Evolutionary conservation across 768 basidiomycete species (phyloP).

Genomic region (Boletellus ananiceps): DNA sequence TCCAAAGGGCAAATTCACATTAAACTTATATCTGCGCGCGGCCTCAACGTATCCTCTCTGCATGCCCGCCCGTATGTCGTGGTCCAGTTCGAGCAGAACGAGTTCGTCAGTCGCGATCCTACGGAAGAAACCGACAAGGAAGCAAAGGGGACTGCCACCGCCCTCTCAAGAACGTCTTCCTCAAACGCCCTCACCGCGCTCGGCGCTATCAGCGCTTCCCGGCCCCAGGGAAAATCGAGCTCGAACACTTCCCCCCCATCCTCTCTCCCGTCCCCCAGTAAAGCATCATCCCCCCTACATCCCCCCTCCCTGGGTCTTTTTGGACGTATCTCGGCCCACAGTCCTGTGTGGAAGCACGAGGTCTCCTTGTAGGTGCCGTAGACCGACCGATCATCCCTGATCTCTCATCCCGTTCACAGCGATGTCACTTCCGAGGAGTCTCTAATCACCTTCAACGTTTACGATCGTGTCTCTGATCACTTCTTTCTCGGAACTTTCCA

Average conservation of each 20-base stretch:
- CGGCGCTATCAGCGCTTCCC: conserved; percentile 54
- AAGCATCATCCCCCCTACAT: conserved; percentile 29
- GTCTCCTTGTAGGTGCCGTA: conserved; percentile 82
- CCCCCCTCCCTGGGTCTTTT: conserved; percentile 47
- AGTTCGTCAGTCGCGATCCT: conserved; percentile 91
- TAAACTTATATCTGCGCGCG: conserved; percentile 90
- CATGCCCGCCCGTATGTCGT: conserved; percentile 85
- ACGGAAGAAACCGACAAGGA: conserved; percentile 83
- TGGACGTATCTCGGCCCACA: conserved; percentile 66
- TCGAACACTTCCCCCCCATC: conserved; percentile 42
- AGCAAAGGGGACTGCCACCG: conserved; percentile 73
- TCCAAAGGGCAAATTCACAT: conserved; percentile 83
- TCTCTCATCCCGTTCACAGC: conserved; percentile 43
- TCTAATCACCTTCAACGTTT: conserved; percentile 81
- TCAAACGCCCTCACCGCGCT: conserved; percentile 64
- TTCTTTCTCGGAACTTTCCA: conserved; percentile 89
- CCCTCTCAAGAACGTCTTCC: conserved; percentile 52
- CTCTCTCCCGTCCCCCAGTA: conserved; percentile 37
- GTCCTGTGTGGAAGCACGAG: conserved; percentile 99
- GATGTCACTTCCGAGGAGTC: conserved; percentile 91
- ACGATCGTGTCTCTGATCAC: conserved; percentile 82
- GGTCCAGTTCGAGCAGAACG: conserved; percentile 98
- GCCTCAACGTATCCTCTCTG: conserved; percentile 66
- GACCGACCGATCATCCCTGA: conserved; percentile 7
- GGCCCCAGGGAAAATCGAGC: conserved; percentile 40